phyloP scores from a whole-genome alignment of 768 basidiomycete genomes.

The Albatrellus ellisii region DNA sequence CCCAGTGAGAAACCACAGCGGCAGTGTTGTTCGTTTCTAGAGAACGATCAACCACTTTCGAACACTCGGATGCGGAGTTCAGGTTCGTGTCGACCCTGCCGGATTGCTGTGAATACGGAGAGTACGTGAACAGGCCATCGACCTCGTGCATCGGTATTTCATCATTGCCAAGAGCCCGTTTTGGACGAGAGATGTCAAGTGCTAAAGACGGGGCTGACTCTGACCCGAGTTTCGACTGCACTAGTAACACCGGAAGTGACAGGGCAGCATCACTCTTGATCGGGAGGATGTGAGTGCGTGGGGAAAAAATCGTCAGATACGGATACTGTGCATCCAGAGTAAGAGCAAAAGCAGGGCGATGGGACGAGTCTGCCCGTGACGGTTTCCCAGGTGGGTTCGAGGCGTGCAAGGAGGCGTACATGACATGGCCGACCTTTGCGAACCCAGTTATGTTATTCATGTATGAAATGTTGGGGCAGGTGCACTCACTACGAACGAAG shows the following conservation, averaged over 20 bases:
- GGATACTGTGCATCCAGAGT: not conserved
- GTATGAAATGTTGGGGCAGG: not conserved
- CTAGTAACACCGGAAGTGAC: not conserved
- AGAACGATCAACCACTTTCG: no score
- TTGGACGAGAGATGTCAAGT: not conserved
- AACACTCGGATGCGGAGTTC: not conserved
- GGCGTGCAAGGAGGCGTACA: slow-evolving; percentile 1
- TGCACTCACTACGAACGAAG: slow-evolving; percentile 5
- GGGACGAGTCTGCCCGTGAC: not conserved
- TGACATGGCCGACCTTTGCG: slow-evolving; percentile 2
- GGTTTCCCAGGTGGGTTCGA: not conserved
- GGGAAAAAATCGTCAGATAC: not conserved
- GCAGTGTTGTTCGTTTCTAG: not conserved
- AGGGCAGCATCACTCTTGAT: not conserved
- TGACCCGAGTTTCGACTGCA: not conserved
- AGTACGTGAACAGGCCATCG: not conserved
- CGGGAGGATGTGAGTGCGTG: not conserved
- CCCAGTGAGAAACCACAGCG: not conserved
- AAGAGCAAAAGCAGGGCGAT: not conserved
- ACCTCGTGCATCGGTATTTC: not conserved
- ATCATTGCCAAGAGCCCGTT: not conserved
- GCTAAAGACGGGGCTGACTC: not conserved
- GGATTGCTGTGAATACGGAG: not conserved
- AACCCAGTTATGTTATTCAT: not conserved
- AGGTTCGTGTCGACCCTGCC: not conserved